These are phyloP conservation scores for Durusdinium trenchii DNA, from an alignment of 73 alveolate species.

Conservation along the genomic window DNA sequence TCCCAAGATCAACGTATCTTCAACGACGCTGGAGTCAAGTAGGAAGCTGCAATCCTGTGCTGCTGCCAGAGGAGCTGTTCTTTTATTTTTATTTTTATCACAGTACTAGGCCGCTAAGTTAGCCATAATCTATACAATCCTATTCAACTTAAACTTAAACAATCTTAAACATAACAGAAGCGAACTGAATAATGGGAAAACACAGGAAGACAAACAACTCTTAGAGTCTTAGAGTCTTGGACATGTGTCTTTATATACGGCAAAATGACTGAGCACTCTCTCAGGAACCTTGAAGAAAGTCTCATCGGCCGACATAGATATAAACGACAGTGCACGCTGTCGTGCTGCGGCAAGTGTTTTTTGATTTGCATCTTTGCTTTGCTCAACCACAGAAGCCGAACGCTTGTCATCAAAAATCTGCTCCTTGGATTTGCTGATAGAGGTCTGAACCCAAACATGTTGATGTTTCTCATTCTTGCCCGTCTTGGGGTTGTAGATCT, in stretches of 20 bases:
- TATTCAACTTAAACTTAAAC: no score
- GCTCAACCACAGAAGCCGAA: not conserved
- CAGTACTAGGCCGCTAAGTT: no score
- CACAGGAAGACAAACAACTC: not conserved
- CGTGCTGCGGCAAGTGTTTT: not conserved
- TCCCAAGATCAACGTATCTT: no score
- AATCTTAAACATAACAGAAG: no score
- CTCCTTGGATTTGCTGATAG: not conserved
- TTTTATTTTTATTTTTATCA: no score
- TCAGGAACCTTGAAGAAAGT: not conserved
- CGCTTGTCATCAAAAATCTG: not conserved
- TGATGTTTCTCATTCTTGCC: not conserved
- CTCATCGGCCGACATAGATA: not conserved
- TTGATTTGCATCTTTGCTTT: not conserved
- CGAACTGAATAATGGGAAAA: no score
- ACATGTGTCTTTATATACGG: no score
- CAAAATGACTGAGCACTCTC: not conserved
- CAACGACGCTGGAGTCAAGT: no score
- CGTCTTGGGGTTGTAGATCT: constrained; percentile 5
- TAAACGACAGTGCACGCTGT: not conserved
- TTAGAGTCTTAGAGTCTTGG: no score
- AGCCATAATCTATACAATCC: no score
- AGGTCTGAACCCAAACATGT: not conserved
- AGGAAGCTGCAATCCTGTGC: no score
- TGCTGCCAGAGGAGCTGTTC: no score